Evolutionary conservation across 352 stramenopile genomes (phyloP), one percentile per base, ranked within the genome.

Genomic region (Chrysophaeum taylorii): DNA sequence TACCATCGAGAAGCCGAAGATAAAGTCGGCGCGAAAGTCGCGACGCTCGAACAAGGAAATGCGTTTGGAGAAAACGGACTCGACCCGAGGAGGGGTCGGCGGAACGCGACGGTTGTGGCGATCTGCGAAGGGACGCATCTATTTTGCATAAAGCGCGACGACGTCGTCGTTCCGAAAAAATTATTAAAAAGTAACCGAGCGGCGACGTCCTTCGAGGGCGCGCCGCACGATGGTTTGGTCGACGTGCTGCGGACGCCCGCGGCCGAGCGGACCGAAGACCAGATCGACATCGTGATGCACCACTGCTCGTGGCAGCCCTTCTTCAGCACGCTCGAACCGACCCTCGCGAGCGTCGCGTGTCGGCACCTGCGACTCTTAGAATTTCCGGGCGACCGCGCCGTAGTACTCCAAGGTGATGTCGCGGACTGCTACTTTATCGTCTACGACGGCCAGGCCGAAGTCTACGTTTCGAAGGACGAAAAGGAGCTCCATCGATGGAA

Each of bases 381-480:
- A 5, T 33, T 36, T 2, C 2, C 23, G 27, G 27, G 4, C 1
- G 50, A 36, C 50, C 7, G 5, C 7, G 27, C 23, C n/a, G 27
- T 62, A 25, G 2, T 35, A 9, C 23, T 36, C 4, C 14, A 62
- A 31, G 50, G 15, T 2, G 14, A 62, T 31, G 27, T 62, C 25
- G 50, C 50, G 5, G 50, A 62, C 50, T 62, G 50, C 50, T 62
- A 37, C 27, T 62, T 25, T 21, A 33, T 62, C 23, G 25, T 62
- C 50, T 62, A 62, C 50, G 1, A 21, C 4, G 50, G 50, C 50
- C 25, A 2, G 27, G 7, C 5, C 50, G 25, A 36, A 2, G 27
- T 62, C 50, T 62, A 36, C 15, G 50, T 36, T 31, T 2, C 23
- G 7, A 4, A 2, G 4, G 23, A 62, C 15, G 50, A 1, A 25